Base-by-base conservation (phyloP, 2,329 filamentous ascomycete species). In the Pseudopithomyces maydicus region DNA sequence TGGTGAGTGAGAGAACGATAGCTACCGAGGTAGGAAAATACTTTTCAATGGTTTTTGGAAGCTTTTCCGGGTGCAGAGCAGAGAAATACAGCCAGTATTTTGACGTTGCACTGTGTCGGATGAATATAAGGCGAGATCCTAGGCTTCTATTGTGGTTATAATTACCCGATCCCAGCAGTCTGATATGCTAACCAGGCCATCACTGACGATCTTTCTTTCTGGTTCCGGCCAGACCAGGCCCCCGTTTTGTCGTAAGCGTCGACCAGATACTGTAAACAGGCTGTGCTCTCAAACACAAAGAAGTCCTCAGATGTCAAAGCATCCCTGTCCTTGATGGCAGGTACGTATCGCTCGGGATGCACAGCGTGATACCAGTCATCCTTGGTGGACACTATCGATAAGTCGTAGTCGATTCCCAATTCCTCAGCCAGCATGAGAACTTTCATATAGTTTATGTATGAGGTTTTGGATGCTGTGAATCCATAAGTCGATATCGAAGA, bases 371-470 rank as follows among this genome's bases (percentile, higher is more conserved):
- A 74, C 74, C 73, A 76, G 36, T 76, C 56, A 10, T 55, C 44
- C 15, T 60, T 68, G 10, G 74, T 77, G 49, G 76, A 71, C 45
- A 78, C 72, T 20, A 75, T 60, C 1, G 71, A 71, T n/a, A 76
- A 39, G 6, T 71, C 53, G 54, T 77, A 63, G 2, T 67, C 64
- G 19, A 73, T 48, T 8, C 66, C 7, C 1, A 78, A 64, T 59
- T 77, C 74, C 53, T 70, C 59, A 15, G 71, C 74, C 3, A 78
- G 59, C 3, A 78, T 77, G 0, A 79, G 56, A 1, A 73, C 71
- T 49, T 79, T 78, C 50, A 79, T 76, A 60, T 74, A 77, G 55
- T 78, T 78, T 56, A 77, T 76, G 52, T 60, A 62, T 29, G 26
- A 29, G 26, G 26, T 29, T 29, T 29, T 29, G 26, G 26, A n/a